These are phyloP conservation scores for Hymenoscyphus infarciens DNA, from an alignment of 2,329 filamentous ascomycete species.

Conservation along the genomic window DNA sequence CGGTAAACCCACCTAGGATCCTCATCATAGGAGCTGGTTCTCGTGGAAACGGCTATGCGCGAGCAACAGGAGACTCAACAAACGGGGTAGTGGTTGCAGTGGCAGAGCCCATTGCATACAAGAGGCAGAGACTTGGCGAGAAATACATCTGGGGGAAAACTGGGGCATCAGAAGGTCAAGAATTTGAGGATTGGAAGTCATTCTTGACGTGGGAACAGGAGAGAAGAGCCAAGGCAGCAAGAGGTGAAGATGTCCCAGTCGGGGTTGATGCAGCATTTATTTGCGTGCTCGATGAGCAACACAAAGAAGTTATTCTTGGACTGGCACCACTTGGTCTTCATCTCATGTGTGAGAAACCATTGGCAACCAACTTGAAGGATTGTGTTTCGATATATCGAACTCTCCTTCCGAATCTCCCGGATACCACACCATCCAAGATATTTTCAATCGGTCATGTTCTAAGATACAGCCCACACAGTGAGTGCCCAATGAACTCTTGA, in stretches of 20 bases:
- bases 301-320: constrained; percentile 74
- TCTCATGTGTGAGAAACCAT: constrained; percentile 92
- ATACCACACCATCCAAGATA: constrained; percentile 44
- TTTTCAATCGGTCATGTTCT: constrained; percentile 95
- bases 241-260: constrained; percentile 42
- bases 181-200: constrained; percentile 70
- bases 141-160: constrained; percentile 67
- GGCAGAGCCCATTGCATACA: constrained; percentile 76
- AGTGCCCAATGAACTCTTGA: too few relatives aligned
- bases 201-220: constrained; percentile 69
- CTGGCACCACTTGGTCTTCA: constrained; percentile 71
- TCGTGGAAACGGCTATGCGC: constrained; percentile 71
- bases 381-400: constrained; percentile 71
- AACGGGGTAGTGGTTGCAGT: constrained; percentile 71
- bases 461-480: constrained; percentile 67
- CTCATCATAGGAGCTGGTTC: constrained; percentile 81
- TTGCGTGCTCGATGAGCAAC: constrained; percentile 83
- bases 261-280: constrained; percentile 59
- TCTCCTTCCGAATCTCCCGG: constrained; percentile 40
- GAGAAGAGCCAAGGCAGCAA: constrained; percentile 52
- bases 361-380: constrained; percentile 74
- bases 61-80: constrained; percentile 60
- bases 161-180: constrained; percentile 55
- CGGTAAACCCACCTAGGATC: constrained; percentile 57
- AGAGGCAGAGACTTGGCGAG: constrained; percentile 66